Evolutionary conservation across 139 green algal genomes (phyloP).

Genomic region (Chlamydomonas sp.): DNA sequence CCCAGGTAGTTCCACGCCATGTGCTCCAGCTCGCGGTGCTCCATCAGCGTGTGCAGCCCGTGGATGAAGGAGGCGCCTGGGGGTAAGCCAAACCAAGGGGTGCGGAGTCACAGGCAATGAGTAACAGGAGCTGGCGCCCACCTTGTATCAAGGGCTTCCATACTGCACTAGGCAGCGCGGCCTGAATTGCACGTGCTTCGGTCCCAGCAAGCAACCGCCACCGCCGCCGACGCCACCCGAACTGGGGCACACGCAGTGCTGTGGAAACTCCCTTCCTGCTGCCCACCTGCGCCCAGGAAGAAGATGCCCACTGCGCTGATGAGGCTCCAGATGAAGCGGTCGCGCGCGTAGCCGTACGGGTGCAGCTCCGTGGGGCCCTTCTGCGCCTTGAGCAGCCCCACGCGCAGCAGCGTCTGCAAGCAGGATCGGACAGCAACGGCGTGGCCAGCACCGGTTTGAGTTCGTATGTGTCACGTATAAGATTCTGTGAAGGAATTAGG

Average conservation of each 20-base stretch:
- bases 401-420: conserved; percentile 70
- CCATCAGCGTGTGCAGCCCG: conserved; percentile 74
- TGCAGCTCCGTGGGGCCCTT: conserved; percentile 76
- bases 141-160: neutral
- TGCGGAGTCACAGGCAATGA: neutral
- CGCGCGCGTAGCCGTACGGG: conserved; percentile 91
- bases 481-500: neutral
- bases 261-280: neutral
- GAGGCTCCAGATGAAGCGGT: conserved; percentile 93
- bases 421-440: neutral
- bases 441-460: neutral
- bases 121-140: neutral
- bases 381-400: conserved; percentile 73
- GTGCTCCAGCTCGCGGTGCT: conserved; percentile 49
- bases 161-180: too few relatives aligned
- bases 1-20: conserved; percentile 51
- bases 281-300: conserved; percentile 79
- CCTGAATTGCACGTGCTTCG: too few relatives aligned
- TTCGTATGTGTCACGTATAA: neutral
- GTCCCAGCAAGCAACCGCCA: too few relatives aligned
- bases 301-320: conserved; percentile 95
- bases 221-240: too few relatives aligned
- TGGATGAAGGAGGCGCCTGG: conserved; percentile 84
- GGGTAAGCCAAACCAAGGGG: neutral
- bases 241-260: too few relatives aligned